Evolutionary conservation across 352 stramenopile species (phyloP).

Genomic region (Peronospora tabacina): DNA sequence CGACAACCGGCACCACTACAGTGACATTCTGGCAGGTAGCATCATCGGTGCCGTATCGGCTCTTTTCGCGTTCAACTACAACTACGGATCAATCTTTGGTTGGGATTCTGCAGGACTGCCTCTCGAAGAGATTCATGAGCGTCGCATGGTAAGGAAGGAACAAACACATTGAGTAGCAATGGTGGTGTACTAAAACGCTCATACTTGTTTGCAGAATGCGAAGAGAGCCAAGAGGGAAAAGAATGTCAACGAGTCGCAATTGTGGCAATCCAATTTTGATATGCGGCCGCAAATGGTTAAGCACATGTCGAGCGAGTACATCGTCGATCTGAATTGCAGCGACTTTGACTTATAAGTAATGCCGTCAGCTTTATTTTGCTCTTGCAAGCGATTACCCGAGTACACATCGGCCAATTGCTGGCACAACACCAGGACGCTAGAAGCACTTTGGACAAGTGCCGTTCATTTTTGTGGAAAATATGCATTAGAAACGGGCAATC

Average conservation of each 20-base stretch:
- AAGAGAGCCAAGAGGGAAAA: conserved; percentile 15
- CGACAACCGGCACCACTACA: conserved; percentile 85
- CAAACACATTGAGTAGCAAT: conserved; percentile 15
- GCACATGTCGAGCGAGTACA: conserved; percentile 26
- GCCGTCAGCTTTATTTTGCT: background rate
- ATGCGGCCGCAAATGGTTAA: conserved; percentile 29
- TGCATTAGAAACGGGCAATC: background rate
- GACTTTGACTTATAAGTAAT: conserved; percentile 2
- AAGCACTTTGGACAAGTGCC: background rate
- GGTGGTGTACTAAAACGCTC: conserved; percentile 11
- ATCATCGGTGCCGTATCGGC: conserved; percentile 43
- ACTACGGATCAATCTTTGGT: conserved; percentile 63
- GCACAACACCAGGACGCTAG: background rate
- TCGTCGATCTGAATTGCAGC: conserved; percentile 21
- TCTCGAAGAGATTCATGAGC: conserved; percentile 42
- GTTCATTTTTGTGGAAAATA: too few species aligned
- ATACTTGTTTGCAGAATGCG: conserved; percentile 5
- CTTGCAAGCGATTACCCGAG: background rate
- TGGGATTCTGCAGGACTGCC: conserved; percentile 50
- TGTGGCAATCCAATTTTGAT: conserved; percentile 40
- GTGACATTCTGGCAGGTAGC: conserved; percentile 59
- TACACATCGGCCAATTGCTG: background rate
- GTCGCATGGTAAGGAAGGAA: conserved; percentile 33
- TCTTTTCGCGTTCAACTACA: conserved; percentile 50
- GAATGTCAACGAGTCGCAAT: conserved; percentile 22